These are phyloP conservation scores for Antitrichia curtipendula DNA, from an alignment of 225 moss, liverwort and hornwort species.

Conservation along the genomic window DNA sequence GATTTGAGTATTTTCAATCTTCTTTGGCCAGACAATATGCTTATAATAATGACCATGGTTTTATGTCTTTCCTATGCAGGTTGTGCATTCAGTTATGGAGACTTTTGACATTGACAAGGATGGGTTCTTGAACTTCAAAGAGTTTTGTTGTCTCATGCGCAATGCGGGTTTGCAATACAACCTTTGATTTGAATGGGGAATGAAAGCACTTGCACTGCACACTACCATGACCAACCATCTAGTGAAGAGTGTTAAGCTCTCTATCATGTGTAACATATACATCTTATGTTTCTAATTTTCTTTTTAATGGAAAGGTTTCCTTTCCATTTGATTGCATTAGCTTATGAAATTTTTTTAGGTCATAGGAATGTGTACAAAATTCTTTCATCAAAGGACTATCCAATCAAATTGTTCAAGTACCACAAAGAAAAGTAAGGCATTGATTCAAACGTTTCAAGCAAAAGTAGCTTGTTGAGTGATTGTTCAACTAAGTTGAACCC, in stretches of 20 bases:
- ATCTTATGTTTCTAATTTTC: background rate
- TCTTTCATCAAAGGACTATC: background rate
- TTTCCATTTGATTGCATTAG: background rate
- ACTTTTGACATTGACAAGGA: conserved; percentile 46
- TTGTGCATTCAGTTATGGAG: conserved; percentile 21
- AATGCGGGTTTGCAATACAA: conserved; percentile 22
- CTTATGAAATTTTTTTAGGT: background rate
- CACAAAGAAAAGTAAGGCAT: background rate
- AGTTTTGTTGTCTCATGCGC: conserved; percentile 43
- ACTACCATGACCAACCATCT: background rate
- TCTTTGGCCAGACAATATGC: background rate
- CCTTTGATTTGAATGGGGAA: background rate
- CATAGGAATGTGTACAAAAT: background rate
- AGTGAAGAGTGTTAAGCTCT: background rate
- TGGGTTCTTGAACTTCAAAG: conserved; percentile 39
- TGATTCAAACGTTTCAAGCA: background rate
- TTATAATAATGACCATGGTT: background rate
- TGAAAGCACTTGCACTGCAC: background rate
- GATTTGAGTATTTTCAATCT: background rate
- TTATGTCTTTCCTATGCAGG: conserved; percentile 1
- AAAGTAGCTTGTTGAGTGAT: background rate
- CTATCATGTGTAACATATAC: background rate
- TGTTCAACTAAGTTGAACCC: background rate
- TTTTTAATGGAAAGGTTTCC: background rate
- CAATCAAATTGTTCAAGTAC: background rate